Evolutionary conservation across 2,329 filamentous ascomycete genomes (phyloP).

Genomic region (Parafenestella ontariensis): DNA sequence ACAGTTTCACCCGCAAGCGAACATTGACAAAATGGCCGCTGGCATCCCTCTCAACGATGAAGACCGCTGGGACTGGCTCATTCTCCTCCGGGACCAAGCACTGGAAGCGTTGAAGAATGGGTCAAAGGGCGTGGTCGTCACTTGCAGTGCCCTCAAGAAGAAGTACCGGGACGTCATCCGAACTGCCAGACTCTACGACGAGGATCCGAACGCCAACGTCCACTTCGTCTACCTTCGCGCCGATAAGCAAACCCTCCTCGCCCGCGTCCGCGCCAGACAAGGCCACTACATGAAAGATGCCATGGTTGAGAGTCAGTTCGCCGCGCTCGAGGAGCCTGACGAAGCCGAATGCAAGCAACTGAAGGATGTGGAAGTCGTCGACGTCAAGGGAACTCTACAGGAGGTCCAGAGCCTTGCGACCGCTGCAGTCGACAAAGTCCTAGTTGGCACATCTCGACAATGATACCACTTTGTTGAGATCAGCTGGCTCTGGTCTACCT

Average conservation of each 20-base stretch:
- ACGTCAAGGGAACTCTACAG: slow-evolving; percentile 51
- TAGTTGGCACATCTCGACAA: slow-evolving; percentile 6
- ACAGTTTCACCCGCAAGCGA: slow-evolving; percentile 58
- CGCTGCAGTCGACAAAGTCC: slow-evolving; percentile 47
- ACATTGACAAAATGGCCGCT: slow-evolving; percentile 82
- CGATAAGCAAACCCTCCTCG: slow-evolving; percentile 74
- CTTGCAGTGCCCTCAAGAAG: slow-evolving; percentile 94
- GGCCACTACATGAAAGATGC: slow-evolving; percentile 94
- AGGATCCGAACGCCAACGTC: slow-evolving; percentile 58
- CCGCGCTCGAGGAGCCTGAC: slow-evolving; percentile 81
- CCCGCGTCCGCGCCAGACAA: slow-evolving; percentile 76
- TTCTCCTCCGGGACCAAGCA: slow-evolving; percentile 56
- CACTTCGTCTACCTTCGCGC: slow-evolving; percentile 94
- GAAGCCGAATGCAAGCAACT: slow-evolving; percentile 64
- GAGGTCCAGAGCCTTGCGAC: slow-evolving; percentile 52
- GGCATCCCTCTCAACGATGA: slow-evolving; percentile 87
- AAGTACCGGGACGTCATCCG: slow-evolving; percentile 84
- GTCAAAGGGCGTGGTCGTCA: slow-evolving; percentile 78
- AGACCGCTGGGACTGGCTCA: slow-evolving; percentile 97
- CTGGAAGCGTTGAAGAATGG: slow-evolving; percentile 46
- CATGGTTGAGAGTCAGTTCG: slow-evolving; percentile 95
- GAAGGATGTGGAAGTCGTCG: slow-evolving; percentile 55
- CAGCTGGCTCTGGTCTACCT: slow-evolving; percentile 6
- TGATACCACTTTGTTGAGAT: background rate
- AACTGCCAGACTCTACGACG: slow-evolving; percentile 56